Evolutionary conservation across 1,284 basidiomycete genomes (phyloP).

Genomic region (Coniferiporia weirii): DNA sequence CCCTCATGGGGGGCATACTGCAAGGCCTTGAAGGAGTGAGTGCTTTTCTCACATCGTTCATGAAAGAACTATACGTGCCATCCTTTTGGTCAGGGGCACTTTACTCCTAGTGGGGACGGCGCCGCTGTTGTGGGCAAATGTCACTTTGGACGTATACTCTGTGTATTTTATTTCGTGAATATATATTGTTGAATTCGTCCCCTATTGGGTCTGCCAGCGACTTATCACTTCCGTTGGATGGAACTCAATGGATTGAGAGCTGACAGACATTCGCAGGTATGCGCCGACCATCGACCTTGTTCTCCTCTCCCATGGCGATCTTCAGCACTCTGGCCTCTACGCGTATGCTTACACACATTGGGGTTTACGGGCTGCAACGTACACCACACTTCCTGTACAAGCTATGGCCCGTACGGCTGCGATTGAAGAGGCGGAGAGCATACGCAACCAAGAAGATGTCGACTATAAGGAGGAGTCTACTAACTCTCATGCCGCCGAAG

Average conservation of each 20-base stretch:
- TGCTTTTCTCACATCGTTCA: slow-evolving; percentile 19
- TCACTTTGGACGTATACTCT: not conserved
- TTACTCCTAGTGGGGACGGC: not conserved
- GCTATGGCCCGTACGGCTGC: slow-evolving; percentile 93
- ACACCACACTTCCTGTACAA: slow-evolving; percentile 93
- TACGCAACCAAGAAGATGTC: slow-evolving; percentile 73
- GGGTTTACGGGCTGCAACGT: slow-evolving; percentile 89
- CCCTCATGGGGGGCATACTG: slow-evolving; percentile 57
- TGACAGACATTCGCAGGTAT: slow-evolving; percentile 38
- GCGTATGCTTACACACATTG: slow-evolving; percentile 87
- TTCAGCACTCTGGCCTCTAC: slow-evolving; percentile 85
- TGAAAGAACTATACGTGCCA: not conserved
- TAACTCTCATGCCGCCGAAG: slow-evolving; percentile 28
- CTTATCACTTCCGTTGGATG: not conserved
- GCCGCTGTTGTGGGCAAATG: not conserved
- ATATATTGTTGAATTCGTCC: not conserved
- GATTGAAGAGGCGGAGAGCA: slow-evolving; percentile 76
- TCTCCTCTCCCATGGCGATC: slow-evolving; percentile 89
- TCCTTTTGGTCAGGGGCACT: not conserved
- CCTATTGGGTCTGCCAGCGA: not conserved
- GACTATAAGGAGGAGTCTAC: slow-evolving; percentile 31
- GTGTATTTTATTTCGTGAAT: not conserved
- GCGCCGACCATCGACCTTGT: slow-evolving; percentile 81
- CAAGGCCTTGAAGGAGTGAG: slow-evolving; percentile 58
- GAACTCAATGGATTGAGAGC: not conserved